phyloP scores from a whole-genome alignment of 1,284 basidiomycete species.

The Prillingera fragicola region DNA sequence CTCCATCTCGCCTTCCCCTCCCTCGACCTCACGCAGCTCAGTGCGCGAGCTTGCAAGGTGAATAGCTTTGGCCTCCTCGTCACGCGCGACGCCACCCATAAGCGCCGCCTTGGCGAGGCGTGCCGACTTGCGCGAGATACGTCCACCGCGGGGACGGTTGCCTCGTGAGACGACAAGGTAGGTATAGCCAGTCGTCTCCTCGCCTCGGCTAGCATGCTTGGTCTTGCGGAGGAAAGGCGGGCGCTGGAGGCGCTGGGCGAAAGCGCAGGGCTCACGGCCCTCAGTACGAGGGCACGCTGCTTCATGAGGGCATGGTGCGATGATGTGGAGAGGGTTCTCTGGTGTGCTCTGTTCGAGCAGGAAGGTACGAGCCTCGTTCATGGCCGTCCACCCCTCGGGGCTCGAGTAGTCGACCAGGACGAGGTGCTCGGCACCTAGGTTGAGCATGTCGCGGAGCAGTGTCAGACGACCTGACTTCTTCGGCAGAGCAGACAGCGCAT shows the following conservation, averaged over 20 bases:
- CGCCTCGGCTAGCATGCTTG: slow-evolving; percentile 73
- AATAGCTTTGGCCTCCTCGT: slow-evolving; percentile 23
- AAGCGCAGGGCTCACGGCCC: slow-evolving; percentile 62
- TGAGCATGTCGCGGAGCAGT: slow-evolving; percentile 23
- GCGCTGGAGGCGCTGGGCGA: slow-evolving; percentile 78
- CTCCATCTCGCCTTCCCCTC: slow-evolving; percentile 27
- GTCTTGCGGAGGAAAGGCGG: slow-evolving; percentile 79
- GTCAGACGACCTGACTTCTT: slow-evolving; percentile 55
- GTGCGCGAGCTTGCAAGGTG: slow-evolving; percentile 24
- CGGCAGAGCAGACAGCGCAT: slow-evolving; percentile 68
- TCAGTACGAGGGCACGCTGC: slow-evolving; percentile 63
- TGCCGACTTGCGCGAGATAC: too few species aligned
- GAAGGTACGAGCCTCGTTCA: slow-evolving; percentile 76
- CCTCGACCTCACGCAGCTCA: slow-evolving; percentile 34
- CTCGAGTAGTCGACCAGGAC: slow-evolving; percentile 83
- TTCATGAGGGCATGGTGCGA: slow-evolving; percentile 82
- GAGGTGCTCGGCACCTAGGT: slow-evolving; percentile 48
- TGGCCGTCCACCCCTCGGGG: slow-evolving; percentile 67
- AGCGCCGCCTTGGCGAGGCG: neutral
- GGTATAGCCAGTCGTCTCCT: slow-evolving; percentile 81
- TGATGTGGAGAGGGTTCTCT: slow-evolving; percentile 29
- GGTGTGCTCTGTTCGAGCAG: slow-evolving; percentile 53
- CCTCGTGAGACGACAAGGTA: slow-evolving; percentile 87
- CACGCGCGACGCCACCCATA: slow-evolving; percentile 35
- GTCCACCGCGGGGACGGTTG: too few species aligned